A percentile compares a stretch with the other conserved stretches of the same genome.
Evolutionary conservation across 1,284 basidiomycete species (phyloP).

Genomic region (Tilletia indica): DNA sequence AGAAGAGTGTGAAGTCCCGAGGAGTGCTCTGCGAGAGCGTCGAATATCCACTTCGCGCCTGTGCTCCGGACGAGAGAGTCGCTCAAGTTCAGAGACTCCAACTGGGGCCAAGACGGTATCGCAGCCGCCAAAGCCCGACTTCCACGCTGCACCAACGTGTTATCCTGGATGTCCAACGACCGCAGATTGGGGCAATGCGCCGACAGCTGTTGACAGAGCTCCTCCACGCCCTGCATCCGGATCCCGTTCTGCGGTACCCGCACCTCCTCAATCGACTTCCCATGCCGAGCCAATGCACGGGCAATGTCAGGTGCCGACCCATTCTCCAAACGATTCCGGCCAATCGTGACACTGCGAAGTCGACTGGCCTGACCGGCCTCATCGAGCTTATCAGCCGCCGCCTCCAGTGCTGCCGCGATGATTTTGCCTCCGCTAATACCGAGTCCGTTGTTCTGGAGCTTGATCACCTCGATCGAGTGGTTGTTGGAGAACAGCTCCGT

Average conservation of each 20-base stretch:
- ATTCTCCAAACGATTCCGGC: slow-evolving; percentile 89
- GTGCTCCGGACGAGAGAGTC: slow-evolving; percentile 79
- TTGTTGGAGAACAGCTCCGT: slow-evolving; percentile 68
- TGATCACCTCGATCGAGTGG: slow-evolving; percentile 73
- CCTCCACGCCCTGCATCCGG: slow-evolving; percentile 85
- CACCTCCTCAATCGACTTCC: slow-evolving; percentile 69
- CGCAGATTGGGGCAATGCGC: slow-evolving; percentile 69
- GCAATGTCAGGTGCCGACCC: slow-evolving; percentile 82
- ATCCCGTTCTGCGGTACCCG: slow-evolving; percentile 97
- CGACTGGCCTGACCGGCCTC: slow-evolving; percentile 69
- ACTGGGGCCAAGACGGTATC: slow-evolving; percentile 67
- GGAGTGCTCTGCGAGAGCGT: slow-evolving; percentile 38
- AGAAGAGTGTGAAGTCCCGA: slow-evolving; percentile 46
- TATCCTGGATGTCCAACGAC: slow-evolving; percentile 89
- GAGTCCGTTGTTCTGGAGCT: slow-evolving; percentile 94
- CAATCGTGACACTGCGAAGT: slow-evolving; percentile 81
- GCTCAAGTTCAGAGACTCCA: slow-evolving; percentile 80
- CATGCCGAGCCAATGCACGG: slow-evolving; percentile 80
- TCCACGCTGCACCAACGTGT: slow-evolving; percentile 79
- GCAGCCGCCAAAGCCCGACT: slow-evolving; percentile 73
- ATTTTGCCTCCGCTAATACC: slow-evolving; percentile 85
- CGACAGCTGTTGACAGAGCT: slow-evolving; percentile 71
- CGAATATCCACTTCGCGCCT: slow-evolving; percentile 56
- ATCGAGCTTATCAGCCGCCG: slow-evolving; percentile 72
- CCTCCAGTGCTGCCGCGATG: slow-evolving; percentile 78